Evolutionary conservation across 179 eudicot species (phyloP).

Genomic region (Heliamphora pulchella): DNA sequence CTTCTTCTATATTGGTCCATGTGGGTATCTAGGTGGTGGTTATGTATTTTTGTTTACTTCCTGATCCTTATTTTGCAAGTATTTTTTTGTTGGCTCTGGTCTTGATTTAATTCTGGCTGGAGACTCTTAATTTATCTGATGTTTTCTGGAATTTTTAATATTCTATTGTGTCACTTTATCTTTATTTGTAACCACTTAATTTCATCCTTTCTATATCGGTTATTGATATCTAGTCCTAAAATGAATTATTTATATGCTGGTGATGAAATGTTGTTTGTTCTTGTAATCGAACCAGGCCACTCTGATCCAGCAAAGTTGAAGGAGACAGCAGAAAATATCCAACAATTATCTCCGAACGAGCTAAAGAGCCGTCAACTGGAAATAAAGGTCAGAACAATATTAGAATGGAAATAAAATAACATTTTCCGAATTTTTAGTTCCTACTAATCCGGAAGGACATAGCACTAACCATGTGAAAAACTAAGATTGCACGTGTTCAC

Average conservation of each 20-base stretch:
- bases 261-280: conserved; percentile 16
- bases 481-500: no score
- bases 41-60: neutral
- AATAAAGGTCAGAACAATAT: conserved; percentile 49
- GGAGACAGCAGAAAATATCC: conserved; percentile 53
- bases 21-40: neutral
- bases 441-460: no score
- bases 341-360: conserved; percentile 61
- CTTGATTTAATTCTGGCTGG: neutral
- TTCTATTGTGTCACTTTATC: neutral
- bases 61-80: neutral
- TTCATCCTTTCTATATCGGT: neutral
- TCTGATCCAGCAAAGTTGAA: conserved; percentile 85
- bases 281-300: conserved; percentile 50
- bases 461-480: no score
- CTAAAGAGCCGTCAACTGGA: conserved; percentile 65
- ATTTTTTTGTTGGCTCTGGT: neutral
- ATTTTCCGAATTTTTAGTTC: neutral
- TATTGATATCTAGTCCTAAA: neutral
- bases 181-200: neutral
- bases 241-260: neutral
- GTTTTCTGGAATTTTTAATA: neutral
- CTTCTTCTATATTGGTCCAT: conserved; percentile 1
- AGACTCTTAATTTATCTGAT: neutral
- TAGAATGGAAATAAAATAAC: neutral